Conservation (phyloP, 139 green algal species). For the Mesostigma viride region DNA sequence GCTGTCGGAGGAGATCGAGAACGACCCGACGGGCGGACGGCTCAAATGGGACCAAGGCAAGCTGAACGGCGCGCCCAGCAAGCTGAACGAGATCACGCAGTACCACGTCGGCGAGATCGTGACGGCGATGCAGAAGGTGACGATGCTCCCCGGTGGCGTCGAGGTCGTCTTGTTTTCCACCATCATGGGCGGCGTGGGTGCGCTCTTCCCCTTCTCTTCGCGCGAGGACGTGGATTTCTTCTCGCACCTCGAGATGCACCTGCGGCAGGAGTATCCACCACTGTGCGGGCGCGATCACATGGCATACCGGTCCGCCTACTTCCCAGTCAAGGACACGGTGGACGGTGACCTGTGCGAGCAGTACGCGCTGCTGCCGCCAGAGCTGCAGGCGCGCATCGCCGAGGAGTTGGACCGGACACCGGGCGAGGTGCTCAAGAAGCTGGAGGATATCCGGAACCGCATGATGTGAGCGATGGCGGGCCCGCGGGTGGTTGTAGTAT, state of each 20-base stretch:
- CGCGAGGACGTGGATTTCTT: slow-evolving; percentile 94
- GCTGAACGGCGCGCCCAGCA: slow-evolving; percentile 84
- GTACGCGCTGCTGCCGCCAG: slow-evolving; percentile 51
- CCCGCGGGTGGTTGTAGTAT: too few relatives aligned
- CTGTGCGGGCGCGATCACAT: slow-evolving; percentile 88
- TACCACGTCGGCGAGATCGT: slow-evolving; percentile 91
- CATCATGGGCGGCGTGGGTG: slow-evolving; percentile 71
- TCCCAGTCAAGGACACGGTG: slow-evolving; percentile 81
- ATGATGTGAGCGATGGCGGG: too few relatives aligned
- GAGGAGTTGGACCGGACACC: slow-evolving; percentile 80
- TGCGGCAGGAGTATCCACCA: slow-evolving; percentile 79
- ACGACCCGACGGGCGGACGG: slow-evolving; percentile 91
- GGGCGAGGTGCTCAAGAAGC: slow-evolving; percentile 92
- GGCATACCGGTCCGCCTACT: slow-evolving; percentile 78
- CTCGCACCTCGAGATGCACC: slow-evolving; percentile 94
- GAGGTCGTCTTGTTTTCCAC: slow-evolving; percentile 77
- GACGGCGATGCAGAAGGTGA: slow-evolving; percentile 59
- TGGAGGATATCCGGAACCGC: slow-evolving; percentile 76
- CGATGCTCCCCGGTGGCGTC: slow-evolving; percentile 54
- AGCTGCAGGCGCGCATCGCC: slow-evolving; percentile 72
- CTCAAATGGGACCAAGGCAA: slow-evolving; percentile 43
- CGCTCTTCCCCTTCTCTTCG: slow-evolving; percentile 70
- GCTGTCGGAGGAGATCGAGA: slow-evolving; percentile 74
- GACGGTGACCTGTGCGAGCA: slow-evolving; percentile 95
- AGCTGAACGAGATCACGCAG: slow-evolving; percentile 53